Conservation (phyloP, 805 yeast species). For the Metschnikowia proteae region DNA sequence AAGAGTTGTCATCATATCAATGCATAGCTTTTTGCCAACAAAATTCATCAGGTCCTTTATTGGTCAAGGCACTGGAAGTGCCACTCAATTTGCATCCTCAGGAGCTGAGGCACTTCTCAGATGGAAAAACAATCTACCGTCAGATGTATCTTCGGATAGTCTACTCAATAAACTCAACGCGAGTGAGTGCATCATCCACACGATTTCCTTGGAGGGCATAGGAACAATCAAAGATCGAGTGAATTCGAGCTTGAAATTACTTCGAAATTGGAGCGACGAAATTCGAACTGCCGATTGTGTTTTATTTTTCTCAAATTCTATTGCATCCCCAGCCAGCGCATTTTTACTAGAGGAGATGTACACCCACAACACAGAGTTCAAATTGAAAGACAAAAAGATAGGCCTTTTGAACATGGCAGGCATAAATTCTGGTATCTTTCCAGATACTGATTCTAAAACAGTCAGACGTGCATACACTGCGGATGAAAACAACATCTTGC, state of each 20-base stretch:
- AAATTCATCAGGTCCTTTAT: conserved; percentile 35
- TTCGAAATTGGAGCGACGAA: conserved; percentile 32
- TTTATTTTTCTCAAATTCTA: conserved; percentile 32
- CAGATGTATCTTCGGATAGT: not conserved
- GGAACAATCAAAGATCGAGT: conserved; percentile 33
- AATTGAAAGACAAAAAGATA: conserved; percentile 19
- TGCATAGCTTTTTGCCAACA: conserved; percentile 40
- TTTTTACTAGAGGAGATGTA: conserved; percentile 25
- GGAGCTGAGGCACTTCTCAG: not conserved
- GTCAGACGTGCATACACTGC: conserved; percentile 36
- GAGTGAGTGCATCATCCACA: conserved; percentile 24
- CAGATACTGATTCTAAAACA: conserved; percentile 31
- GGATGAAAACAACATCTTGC: conserved; percentile 34
- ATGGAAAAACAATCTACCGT: not conserved
- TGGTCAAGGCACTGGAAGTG: conserved; percentile 37
- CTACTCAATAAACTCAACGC: not conserved
- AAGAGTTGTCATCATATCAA: conserved; percentile 31
- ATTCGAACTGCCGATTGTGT: conserved; percentile 31
- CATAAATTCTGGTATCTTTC: conserved; percentile 29
- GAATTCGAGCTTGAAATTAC: conserved; percentile 21
- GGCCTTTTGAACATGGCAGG: conserved; percentile 39
- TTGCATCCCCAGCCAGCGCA: conserved; percentile 32
- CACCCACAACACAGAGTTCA: conserved; percentile 1
- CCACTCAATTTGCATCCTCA: conserved; percentile 13
- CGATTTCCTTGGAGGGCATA: conserved; percentile 40